Percentiles rank a stretch among this genome's conserved stretches.
These are phyloP conservation scores for Talaromyces sp. DNA, from an alignment of 2,329 filamentous ascomycete species.

Conservation along the genomic window DNA sequence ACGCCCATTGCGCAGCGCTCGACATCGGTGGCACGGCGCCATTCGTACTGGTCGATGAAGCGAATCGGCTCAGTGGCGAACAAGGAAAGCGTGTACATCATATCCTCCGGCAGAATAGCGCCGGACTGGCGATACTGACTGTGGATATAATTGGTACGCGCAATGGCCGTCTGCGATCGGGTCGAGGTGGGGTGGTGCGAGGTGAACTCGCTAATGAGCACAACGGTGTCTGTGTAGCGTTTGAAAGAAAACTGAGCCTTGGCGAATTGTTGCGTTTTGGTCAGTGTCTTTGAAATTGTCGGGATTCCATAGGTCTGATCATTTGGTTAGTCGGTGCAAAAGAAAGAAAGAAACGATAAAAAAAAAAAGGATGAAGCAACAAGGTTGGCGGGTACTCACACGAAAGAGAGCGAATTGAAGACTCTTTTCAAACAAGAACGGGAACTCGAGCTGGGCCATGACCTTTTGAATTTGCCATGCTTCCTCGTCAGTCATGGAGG, in stretches of 20 bases:
- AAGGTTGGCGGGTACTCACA: slow-evolving; percentile 24
- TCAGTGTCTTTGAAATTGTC: slow-evolving; percentile 46
- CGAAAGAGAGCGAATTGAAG: slow-evolving; percentile 57
- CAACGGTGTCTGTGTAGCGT: slow-evolving; percentile 48
- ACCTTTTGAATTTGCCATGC: slow-evolving; percentile 46
- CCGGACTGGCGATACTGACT: slow-evolving; percentile 51
- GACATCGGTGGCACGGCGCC: slow-evolving; percentile 61
- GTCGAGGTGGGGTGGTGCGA: slow-evolving; percentile 38
- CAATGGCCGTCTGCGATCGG: slow-evolving; percentile 48
- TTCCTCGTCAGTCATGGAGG: slow-evolving; percentile 51
- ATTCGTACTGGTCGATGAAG: slow-evolving; percentile 64
- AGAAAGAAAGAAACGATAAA: neutral
- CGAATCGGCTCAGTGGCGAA: slow-evolving; percentile 62
- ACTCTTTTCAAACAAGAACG: slow-evolving; percentile 45
- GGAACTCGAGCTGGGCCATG: slow-evolving; percentile 51
- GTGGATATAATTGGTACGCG: slow-evolving; percentile 62
- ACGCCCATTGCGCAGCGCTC: slow-evolving; percentile 63
- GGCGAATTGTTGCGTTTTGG: slow-evolving; percentile 46
- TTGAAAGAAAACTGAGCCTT: slow-evolving; percentile 45
- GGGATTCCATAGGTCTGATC: slow-evolving; percentile 52
- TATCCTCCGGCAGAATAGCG: slow-evolving; percentile 57
- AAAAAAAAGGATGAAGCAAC: neutral
- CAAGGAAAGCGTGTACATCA: slow-evolving; percentile 60
- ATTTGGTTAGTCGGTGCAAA: neutral
- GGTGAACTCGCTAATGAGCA: slow-evolving; percentile 47